Conservation (phyloP, 306 rosid species). For the Fragaria ananassa region DNA sequence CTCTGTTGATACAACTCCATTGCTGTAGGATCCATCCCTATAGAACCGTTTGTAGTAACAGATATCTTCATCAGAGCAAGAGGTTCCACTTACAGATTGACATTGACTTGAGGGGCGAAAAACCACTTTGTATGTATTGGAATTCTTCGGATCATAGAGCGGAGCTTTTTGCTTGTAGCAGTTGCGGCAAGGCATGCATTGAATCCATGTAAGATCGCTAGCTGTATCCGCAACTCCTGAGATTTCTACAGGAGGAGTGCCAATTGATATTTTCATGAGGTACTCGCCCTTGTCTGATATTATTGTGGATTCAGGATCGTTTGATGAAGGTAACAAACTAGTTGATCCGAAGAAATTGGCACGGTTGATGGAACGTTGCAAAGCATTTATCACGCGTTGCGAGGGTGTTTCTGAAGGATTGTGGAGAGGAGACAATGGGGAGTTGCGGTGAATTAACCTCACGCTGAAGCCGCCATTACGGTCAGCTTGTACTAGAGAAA, state of each 20-base stretch:
- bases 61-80: not conserved
- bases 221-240: slow-evolving; percentile 9
- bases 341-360: not conserved
- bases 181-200: slow-evolving; percentile 4
- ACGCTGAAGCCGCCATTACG: not conserved
- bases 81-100: not conserved
- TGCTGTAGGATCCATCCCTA: slow-evolving; percentile 6
- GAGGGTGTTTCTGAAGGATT: not conserved
- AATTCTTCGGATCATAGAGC: not conserved
- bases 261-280: slow-evolving; percentile 10
- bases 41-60: not conserved
- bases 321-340: not conserved
- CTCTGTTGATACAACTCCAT: slow-evolving; percentile 43
- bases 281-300: not conserved
- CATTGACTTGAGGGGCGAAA: not conserved
- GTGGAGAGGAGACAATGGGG: not conserved
- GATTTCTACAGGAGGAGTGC: not conserved
- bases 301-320: not conserved
- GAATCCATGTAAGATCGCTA: slow-evolving; percentile 11
- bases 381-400: not conserved
- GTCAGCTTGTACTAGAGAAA: not conserved
- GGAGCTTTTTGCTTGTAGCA: not conserved
- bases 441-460: not conserved
- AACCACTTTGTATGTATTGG: not conserved
- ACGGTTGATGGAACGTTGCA: slow-evolving; percentile 24